These are phyloP conservation scores for Balakata baccata DNA, from an alignment of 345 rosid genomes.

Conservation along the genomic window DNA sequence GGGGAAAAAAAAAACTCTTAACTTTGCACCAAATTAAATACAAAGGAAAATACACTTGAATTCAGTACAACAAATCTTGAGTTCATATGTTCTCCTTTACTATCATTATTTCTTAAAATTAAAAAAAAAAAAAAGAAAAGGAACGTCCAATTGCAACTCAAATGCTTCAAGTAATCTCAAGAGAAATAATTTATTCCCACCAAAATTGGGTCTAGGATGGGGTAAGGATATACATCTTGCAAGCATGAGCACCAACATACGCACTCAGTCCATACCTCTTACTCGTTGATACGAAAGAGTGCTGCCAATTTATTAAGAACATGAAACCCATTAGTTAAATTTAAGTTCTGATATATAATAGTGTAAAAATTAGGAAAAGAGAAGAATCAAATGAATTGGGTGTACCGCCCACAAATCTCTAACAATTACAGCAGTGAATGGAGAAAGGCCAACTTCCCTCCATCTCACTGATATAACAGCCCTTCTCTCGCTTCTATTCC, in stretches of 20 bases:
- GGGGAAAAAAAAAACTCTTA: too few relatives aligned
- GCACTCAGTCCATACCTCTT: slow-evolving; percentile 22
- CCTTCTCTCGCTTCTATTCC: slow-evolving; percentile 18
- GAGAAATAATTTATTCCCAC: too few relatives aligned
- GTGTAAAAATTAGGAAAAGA: background rate
- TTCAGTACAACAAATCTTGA: too few relatives aligned
- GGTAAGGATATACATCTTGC: slow-evolving; percentile 30
- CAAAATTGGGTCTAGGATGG: background rate
- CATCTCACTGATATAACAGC: slow-evolving; percentile 19
- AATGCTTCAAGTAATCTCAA: too few relatives aligned
- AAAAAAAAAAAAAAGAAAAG: too few relatives aligned
- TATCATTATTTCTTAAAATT: too few relatives aligned
- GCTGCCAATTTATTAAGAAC: slow-evolving; percentile 37
- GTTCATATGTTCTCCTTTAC: too few relatives aligned
- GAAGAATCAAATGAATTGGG: background rate
- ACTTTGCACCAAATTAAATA: too few relatives aligned
- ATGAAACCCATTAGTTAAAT: too few relatives aligned
- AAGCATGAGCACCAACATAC: slow-evolving; percentile 24
- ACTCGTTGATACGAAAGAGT: slow-evolving; percentile 29
- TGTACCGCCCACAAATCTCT: slow-evolving; percentile 27
- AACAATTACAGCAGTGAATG: slow-evolving; percentile 3
- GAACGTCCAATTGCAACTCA: too few relatives aligned
- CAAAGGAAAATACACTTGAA: too few relatives aligned
- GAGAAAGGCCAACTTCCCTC: slow-evolving; percentile 25
- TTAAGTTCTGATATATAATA: too few relatives aligned